Percentiles rank a stretch among this genome's conserved stretches.
Conservation (phyloP, 2,329 filamentous ascomycete genomes). For the Arthroderma sp. region DNA sequence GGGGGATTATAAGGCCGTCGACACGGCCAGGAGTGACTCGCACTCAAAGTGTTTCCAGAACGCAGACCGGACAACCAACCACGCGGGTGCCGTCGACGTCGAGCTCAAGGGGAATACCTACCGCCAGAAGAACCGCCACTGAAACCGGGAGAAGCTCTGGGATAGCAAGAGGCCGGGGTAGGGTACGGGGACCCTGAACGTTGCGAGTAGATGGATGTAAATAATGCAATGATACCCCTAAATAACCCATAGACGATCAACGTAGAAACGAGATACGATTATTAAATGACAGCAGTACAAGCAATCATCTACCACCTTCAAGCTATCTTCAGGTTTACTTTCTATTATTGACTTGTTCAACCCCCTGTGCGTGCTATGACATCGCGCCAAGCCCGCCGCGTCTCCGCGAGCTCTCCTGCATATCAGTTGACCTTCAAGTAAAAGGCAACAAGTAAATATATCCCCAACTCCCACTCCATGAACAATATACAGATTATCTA, state of each 20-base stretch:
- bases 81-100: constrained; percentile 15
- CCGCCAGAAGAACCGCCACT: constrained; percentile 26
- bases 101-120: constrained; percentile 22
- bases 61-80: constrained; percentile 14
- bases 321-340: too few species aligned
- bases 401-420: background rate
- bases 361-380: background rate
- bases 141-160: constrained; percentile 30
- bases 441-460: background rate
- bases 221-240: background rate
- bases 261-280: background rate
- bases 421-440: background rate
- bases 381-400: background rate
- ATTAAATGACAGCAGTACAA: background rate
- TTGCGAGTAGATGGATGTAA: background rate
- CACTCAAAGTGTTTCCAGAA: constrained; percentile 24
- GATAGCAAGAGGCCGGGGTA: constrained; percentile 26
- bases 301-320: background rate
- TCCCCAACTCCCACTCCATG: background rate
- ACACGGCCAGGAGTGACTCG: constrained; percentile 23
- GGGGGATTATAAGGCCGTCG: constrained; percentile 22
- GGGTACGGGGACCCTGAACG: constrained; percentile 15
- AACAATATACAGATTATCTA: background rate
- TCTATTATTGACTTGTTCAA: too few species aligned
- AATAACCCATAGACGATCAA: background rate